Base-by-base conservation (phyloP, 208 protist species). In the Leishmania lainsoni region DNA sequence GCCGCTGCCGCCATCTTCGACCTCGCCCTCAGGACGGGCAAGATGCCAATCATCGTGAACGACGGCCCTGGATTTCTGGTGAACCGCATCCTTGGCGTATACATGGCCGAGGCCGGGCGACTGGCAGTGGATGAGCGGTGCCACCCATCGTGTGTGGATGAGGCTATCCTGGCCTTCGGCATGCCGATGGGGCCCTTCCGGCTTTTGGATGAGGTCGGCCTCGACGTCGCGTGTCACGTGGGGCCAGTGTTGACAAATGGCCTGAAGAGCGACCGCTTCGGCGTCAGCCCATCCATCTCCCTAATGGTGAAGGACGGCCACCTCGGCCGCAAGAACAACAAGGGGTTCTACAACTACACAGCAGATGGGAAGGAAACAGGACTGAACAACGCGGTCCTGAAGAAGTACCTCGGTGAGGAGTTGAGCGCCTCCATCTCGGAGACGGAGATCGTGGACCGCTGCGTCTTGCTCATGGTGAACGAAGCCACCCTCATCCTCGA, bases 111-210 rank as follows among this genome's bases (percentile, higher is more conserved):
- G 80, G 94, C 93, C 49, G 89, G 84, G 29, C 83, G 91, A 49
- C 82, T 96, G 48, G 90, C 91, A 3, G 70, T 92, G 17, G 76
- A 89, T 26, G 91, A 98, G 54, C 87, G 84, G 75, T 88, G 87
- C 63, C 85, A 95, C 59, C 76, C 91, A 45, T 16, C 85, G 42
- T 77, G 89, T 58, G 80, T 98, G 48, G 97, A 98, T 78, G 85
- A 87, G 75, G 88, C 86, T 32, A 89, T 98, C 42, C 78, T 92
- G 70, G 68, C 92, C 75, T 98, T 97, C 82, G 97, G 97, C 68
- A 97, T 98, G 90, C 97, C 97, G 10, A 97, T 99, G 86, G 97
- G 97, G 17, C 94, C 97, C 5, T 95, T 98, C 82, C 87, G 92
- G 39, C 92, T 99, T 32, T 83, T 94, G 14, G 97, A 99, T 78